Conservation (phyloP, 2,329 filamentous ascomycete species). For the Talaromyces sp. region DNA sequence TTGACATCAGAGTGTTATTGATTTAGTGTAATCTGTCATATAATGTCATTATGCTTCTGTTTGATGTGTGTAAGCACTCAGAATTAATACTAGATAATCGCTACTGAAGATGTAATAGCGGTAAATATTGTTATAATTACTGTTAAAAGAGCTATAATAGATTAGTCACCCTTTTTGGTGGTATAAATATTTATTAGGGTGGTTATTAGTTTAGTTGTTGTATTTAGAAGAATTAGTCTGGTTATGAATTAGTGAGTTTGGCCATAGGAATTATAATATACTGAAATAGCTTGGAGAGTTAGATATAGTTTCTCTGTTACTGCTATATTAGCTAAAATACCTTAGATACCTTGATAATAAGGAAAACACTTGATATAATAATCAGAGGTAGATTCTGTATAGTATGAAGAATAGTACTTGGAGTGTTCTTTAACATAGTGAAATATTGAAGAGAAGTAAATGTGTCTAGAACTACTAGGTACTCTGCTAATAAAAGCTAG, state of each 20-base stretch:
- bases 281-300: neutral
- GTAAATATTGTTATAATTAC: conserved; percentile 27
- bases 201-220: conserved; percentile 45
- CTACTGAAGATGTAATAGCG: conserved; percentile 13
- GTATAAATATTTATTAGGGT: conserved; percentile 48
- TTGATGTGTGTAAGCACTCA: neutral
- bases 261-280: neutral
- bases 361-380: neutral
- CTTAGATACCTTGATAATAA: neutral
- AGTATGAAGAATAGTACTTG: neutral
- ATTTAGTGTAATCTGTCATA: neutral
- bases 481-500: conserved; percentile 50
- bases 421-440: conserved; percentile 16
- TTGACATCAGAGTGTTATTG: neutral
- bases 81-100: conserved; percentile 15
- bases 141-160: conserved; percentile 38
- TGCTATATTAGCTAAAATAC: neutral
- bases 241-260: neutral
- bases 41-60: neutral
- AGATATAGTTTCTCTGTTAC: neutral
- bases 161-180: conserved; percentile 42
- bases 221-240: conserved; percentile 20
- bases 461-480: conserved; percentile 49
- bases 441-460: conserved; percentile 42
- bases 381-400: neutral